These are phyloP conservation scores for Rhinocladiella similis DNA, from an alignment of 2,329 filamentous ascomycete genomes.

Conservation along the genomic window DNA sequence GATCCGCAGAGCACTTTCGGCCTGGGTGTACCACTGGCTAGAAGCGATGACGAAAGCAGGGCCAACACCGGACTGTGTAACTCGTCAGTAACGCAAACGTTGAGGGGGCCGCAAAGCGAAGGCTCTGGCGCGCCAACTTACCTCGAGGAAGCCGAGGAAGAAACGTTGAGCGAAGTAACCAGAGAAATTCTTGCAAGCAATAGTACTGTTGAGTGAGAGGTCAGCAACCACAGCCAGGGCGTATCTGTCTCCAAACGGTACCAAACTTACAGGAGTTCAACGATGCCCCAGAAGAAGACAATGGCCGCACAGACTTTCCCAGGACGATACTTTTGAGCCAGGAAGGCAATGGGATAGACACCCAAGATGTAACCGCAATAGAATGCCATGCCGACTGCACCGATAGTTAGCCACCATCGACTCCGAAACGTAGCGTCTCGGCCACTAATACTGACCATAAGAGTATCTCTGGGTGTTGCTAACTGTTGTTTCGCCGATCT, in stretches of 20 bases:
- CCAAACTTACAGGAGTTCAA: conserved; percentile 39
- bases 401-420: not conserved
- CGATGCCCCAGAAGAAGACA: conserved; percentile 63
- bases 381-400: conserved; percentile 38
- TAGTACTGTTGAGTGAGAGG: conserved; percentile 66
- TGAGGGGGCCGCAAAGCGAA: no score
- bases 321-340: conserved; percentile 65
- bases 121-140: conserved; percentile 58
- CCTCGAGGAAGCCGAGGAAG: conserved; percentile 62
- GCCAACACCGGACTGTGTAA: conserved; percentile 58
- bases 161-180: conserved; percentile 68
- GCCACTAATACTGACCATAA: not conserved
- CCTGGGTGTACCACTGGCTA: no score
- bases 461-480: not conserved
- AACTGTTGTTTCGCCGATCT: not conserved
- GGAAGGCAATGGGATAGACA: conserved; percentile 70
- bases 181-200: conserved; percentile 61
- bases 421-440: not conserved
- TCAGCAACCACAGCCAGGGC: no score
- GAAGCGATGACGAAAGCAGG: conserved; percentile 33
- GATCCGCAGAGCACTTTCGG: no score
- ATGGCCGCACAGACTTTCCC: conserved; percentile 62
- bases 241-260: no score
- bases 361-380: conserved; percentile 78
- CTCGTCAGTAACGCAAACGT: no score